Evolutionary conservation across 352 stramenopile species (phyloP).

Genomic region (Globisporangium cederbergense): DNA sequence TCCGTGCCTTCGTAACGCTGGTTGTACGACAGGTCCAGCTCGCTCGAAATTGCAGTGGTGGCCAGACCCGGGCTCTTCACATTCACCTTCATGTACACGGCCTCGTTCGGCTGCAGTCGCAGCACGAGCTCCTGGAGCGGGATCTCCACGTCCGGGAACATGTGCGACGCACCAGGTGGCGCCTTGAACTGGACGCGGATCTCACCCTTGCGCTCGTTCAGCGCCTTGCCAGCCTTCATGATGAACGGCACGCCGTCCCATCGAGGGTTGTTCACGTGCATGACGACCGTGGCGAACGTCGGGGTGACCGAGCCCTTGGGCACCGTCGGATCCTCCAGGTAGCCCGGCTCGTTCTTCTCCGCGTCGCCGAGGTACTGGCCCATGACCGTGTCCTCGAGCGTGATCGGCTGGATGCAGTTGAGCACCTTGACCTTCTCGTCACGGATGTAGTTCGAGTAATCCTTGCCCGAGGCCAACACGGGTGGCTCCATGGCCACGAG

Average conservation of each 20-base stretch:
- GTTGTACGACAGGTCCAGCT: slow-evolving; percentile 96
- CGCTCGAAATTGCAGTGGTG: slow-evolving; percentile 89
- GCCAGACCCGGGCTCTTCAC: slow-evolving; percentile 94
- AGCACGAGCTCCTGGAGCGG: slow-evolving; percentile 97
- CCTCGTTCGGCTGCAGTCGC: slow-evolving; percentile 94
- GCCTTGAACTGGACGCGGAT: slow-evolving; percentile 97
- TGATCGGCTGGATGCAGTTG: slow-evolving; percentile 92
- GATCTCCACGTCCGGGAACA: slow-evolving; percentile 89
- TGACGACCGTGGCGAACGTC: slow-evolving; percentile 90
- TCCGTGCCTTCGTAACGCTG: slow-evolving; percentile 81
- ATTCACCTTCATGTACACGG: slow-evolving; percentile 97
- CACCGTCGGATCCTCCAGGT: slow-evolving; percentile 95
- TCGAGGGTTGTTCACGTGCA: slow-evolving; percentile 93
- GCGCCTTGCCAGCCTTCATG: slow-evolving; percentile 97
- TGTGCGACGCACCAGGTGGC: slow-evolving; percentile 82
- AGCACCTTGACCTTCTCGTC: slow-evolving; percentile 99
- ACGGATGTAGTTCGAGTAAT: slow-evolving; percentile 91
- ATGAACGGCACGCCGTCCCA: slow-evolving; percentile 99
- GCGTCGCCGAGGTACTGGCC: slow-evolving; percentile 94
- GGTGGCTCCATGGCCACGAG: slow-evolving; percentile 96
- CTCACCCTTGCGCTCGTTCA: slow-evolving; percentile 97
- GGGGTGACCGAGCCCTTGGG: slow-evolving; percentile 90
- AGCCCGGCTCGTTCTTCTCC: slow-evolving; percentile 86
- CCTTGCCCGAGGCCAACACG: slow-evolving; percentile 75
- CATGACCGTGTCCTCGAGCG: slow-evolving; percentile 93